Evolutionary conservation across 1,139 yeast species (phyloP), one percentile per base, ranked within the genome.

Genomic region (Scheffersomyces insectosa): DNA sequence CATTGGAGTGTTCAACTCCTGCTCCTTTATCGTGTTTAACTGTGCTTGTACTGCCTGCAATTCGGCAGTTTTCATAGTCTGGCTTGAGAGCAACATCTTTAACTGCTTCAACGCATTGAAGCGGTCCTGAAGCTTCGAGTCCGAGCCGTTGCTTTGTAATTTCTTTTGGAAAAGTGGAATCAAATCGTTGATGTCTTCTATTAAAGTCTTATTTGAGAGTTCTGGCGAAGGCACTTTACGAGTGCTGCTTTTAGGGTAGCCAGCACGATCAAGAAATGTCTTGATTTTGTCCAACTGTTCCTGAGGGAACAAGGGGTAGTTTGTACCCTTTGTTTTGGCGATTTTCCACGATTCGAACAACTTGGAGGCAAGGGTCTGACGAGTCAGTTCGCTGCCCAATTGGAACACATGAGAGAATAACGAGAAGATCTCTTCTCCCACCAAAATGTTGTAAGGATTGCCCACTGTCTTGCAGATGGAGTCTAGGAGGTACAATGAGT

Each of bases 401-500:
- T 89, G 79, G 60, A 88, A 95, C 2, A 91, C 85, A 49, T 82
- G 84, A 23, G 88, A 82, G 63, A 85, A 93, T 3, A 88, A 69
- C 53, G 75, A 79, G 66, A 75, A 84, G 35, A 89, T 70, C 41
- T 83, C 84, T 41, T 68, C 79, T 5, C 90, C 86, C 59, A 91
- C 82, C 46, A 86, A 66, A 9, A 82, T 74, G 30, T 90, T 88
- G 61, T 91, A 93, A 1, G 98, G 97, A 47, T 83, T 79, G 5
- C 97, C 97, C 16, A 89, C 85, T 54, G 85, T 88, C 65, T 93
- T 93, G 65, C 95, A 87, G 38, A 93, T 86, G n/a, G 97, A 90
- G 63, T 93, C 99, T 44, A 93, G 68, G 39, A 91, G 75, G 60
- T 91, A 93, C 51, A 93, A 74, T 3, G 95, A 83, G 56, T 80